Evolutionary conservation across 2,329 filamentous ascomycete species (phyloP), one percentile per base, ranked within the genome.

Genomic region (Xylariomycetidae sp.): DNA sequence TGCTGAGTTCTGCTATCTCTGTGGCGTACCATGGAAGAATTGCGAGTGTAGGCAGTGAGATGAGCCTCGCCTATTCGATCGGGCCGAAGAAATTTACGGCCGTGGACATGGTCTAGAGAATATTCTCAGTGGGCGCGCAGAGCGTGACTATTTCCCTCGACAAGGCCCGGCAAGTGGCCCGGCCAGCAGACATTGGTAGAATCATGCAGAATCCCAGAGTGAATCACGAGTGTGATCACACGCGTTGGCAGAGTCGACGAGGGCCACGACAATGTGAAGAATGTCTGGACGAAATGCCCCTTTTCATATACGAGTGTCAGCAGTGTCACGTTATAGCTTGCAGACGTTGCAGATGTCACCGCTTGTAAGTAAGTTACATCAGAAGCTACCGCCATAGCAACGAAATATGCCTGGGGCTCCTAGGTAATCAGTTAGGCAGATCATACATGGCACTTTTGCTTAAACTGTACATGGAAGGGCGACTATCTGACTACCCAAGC

Each of bases 221-320:
- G 1, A 37, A 44, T n/a, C 45, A 49, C 16, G 41, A 41, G 33
- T 51, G 48, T 13, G 11, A 33, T 5, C 46, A 51, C 15, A 11
- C 23, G 2, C 29, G 13, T 6, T 49, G 48, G 46, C 72, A 4
- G 5, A 20, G 15, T 7, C 39, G 31, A 15, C 2, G 6, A 2
- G 51, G 50, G 11, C 27, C 22, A 2, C 11, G 30, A 3, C 4
- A 15, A 4, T 56, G 52, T 18, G 52, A 50, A 26, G 39, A 45
- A 23, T 54, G 52, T 17, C 7, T 23, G 11, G 16, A 49, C n/a
- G 10, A 17, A 2, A 49, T 74, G 27, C 57, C 49, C 0, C 0
- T 40, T 0, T 77, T 56, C 40, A 70, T 76, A 10, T 68, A 60
- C 17, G 62, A 71, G 36, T 74, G 73, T 38, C 30, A 25, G 0